These are phyloP conservation scores for Akebia trifoliata DNA, from an alignment of 164 flowering plant species.

Conservation along the genomic window DNA sequence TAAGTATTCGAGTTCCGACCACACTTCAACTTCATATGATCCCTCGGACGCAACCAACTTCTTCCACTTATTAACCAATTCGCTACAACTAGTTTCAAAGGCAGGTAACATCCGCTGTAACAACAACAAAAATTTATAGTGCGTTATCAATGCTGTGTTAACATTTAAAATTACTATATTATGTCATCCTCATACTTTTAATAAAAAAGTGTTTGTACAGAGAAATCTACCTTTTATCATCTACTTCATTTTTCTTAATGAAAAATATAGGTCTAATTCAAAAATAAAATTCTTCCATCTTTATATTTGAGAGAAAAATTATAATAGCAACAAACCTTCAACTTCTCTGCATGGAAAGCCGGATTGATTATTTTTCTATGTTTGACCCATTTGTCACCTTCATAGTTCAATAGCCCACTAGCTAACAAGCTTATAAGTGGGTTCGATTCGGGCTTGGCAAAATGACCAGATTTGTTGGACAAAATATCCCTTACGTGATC, in stretches of 20 bases:
- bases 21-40: conserved; percentile 18
- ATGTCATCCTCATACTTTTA: not conserved
- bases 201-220: no score
- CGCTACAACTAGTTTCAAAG: no score
- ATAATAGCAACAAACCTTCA: conserved; percentile 30
- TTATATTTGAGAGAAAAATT: no score
- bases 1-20: conserved; percentile 12
- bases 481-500: no score
- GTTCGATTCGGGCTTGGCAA: no score
- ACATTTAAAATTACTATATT: no score
- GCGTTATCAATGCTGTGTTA: no score
- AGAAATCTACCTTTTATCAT: no score
- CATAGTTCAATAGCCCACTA: conserved; percentile 7
- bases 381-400: conserved; percentile 26
- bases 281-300: not conserved
- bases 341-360: conserved; percentile 26
- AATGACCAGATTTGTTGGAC: no score
- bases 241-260: no score
- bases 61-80: no score
- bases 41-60: no score
- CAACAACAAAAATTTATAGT: not conserved
- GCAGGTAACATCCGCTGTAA: conserved; percentile 17
- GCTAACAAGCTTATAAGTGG: conserved; percentile 7
- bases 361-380: conserved; percentile 26
- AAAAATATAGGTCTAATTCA: not conserved